phyloP scores from a whole-genome alignment of 2,329 filamentous ascomycete species.

The Pseudogymnoascus sp. region DNA sequence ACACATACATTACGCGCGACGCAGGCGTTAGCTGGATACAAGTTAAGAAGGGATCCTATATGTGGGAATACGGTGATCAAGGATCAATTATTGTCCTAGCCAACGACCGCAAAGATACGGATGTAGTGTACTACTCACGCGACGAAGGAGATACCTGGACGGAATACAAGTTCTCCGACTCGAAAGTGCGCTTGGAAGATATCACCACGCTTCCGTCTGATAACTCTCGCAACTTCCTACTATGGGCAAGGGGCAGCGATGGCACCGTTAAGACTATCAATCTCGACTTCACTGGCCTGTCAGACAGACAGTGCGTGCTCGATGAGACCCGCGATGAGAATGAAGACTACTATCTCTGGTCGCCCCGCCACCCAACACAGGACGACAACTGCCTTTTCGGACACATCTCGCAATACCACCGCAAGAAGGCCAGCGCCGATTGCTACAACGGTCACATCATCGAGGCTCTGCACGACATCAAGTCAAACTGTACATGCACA shows the following conservation, averaged over 20 bases:
- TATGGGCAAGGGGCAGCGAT: slow-evolving; percentile 65
- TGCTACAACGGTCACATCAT: slow-evolving; percentile 79
- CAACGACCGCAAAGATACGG: slow-evolving; percentile 60
- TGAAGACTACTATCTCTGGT: slow-evolving; percentile 80
- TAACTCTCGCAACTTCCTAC: slow-evolving; percentile 79
- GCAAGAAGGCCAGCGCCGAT: slow-evolving; percentile 70
- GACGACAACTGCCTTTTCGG: slow-evolving; percentile 84
- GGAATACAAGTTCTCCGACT: slow-evolving; percentile 64
- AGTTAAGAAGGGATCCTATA: slow-evolving; percentile 79
- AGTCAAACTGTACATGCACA: slow-evolving; percentile 72
- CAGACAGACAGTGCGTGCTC: slow-evolving; percentile 63
- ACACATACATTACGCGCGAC: slow-evolving; percentile 86
- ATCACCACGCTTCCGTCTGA: slow-evolving; percentile 87
- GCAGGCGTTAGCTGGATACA: slow-evolving; percentile 84
- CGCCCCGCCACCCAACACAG: slow-evolving; percentile 72
- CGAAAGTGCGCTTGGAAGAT: slow-evolving; percentile 65
- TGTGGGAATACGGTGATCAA: slow-evolving; percentile 94
- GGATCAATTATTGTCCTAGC: slow-evolving; percentile 88
- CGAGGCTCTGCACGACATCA: slow-evolving; percentile 61
- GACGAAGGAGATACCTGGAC: slow-evolving; percentile 78
- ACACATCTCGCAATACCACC: slow-evolving; percentile 79
- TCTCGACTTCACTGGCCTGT: slow-evolving; percentile 78
- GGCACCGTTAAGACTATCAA: slow-evolving; percentile 66
- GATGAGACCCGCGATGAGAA: slow-evolving; percentile 52
- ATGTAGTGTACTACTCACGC: slow-evolving; percentile 64